Conservation (phyloP, 192 early-diverging fungal genomes). For the Backusella luteola region DNA sequence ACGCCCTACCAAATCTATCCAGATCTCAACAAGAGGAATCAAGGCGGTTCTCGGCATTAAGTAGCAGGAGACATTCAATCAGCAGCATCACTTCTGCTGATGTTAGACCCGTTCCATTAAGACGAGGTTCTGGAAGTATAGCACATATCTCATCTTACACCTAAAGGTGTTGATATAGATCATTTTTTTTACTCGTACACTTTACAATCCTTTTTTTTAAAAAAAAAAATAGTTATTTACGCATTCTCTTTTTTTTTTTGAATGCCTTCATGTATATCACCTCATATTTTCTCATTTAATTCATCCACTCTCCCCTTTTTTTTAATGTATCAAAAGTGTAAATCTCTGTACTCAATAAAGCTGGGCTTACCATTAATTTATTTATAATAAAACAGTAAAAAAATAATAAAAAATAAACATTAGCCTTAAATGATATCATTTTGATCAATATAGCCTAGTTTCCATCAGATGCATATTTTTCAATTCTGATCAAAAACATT, state of each 20-base stretch:
- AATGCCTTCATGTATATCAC: neutral
- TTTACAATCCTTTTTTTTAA: neutral
- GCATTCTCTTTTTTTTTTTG: neutral
- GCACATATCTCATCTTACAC: neutral
- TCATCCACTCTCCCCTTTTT: neutral
- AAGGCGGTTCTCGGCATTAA: neutral
- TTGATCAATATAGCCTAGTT: no score
- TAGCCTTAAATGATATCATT: neutral
- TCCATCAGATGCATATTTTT: no score
- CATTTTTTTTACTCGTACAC: neutral
- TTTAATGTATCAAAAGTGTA: neutral
- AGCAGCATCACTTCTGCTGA: neutral
- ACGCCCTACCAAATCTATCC: neutral
- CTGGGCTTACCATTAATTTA: neutral
- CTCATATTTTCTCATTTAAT: neutral
- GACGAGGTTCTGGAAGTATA: slow-evolving; percentile 8
- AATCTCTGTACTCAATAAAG: neutral
- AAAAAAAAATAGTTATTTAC: neutral
- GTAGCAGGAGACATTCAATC: slow-evolving; percentile 6
- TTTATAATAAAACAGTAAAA: neutral
- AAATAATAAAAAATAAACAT: neutral
- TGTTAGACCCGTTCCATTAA: neutral
- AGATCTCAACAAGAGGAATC: neutral
- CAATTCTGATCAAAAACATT: no score
- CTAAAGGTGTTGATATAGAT: neutral